phyloP scores from a whole-genome alignment of 2,329 filamentous ascomycete genomes.

The Nannizziopsis barbatae region DNA sequence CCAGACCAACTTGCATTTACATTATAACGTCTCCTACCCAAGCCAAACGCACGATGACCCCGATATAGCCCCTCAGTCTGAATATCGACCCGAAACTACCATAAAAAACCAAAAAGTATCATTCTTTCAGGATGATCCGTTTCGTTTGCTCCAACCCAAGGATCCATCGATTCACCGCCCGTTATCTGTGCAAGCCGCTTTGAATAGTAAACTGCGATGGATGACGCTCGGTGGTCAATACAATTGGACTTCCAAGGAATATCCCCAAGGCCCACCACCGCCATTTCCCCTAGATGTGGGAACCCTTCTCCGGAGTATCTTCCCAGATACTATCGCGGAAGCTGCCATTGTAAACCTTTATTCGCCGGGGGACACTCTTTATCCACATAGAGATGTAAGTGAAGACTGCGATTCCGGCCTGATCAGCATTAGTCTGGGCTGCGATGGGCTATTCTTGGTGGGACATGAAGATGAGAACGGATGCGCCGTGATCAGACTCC shows the following conservation, averaged over 20 bases:
- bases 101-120: constrained; percentile 34
- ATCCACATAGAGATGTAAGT: constrained; percentile 86
- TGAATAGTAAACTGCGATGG: constrained; percentile 80
- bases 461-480: constrained; percentile 47
- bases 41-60: neutral
- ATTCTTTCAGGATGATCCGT: constrained; percentile 45
- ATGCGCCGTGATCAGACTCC: constrained; percentile 49
- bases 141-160: constrained; percentile 44
- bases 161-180: constrained; percentile 64
- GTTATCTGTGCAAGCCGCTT: constrained; percentile 55
- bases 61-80: neutral
- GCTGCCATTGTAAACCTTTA: constrained; percentile 94
- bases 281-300: constrained; percentile 64
- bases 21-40: constrained; percentile 61
- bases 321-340: constrained; percentile 66
- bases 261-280: constrained; percentile 58
- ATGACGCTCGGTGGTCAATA: constrained; percentile 91
- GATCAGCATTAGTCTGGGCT: constrained; percentile 78
- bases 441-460: constrained; percentile 79
- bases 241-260: constrained; percentile 82
- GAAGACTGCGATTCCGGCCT: constrained; percentile 69
- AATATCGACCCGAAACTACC: constrained; percentile 23
- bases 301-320: constrained; percentile 55
- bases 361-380: constrained; percentile 78
- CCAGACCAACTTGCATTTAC: constrained; percentile 80